Conservation (phyloP, 352 stramenopile species). For the Globisporangium carolinianum region DNA sequence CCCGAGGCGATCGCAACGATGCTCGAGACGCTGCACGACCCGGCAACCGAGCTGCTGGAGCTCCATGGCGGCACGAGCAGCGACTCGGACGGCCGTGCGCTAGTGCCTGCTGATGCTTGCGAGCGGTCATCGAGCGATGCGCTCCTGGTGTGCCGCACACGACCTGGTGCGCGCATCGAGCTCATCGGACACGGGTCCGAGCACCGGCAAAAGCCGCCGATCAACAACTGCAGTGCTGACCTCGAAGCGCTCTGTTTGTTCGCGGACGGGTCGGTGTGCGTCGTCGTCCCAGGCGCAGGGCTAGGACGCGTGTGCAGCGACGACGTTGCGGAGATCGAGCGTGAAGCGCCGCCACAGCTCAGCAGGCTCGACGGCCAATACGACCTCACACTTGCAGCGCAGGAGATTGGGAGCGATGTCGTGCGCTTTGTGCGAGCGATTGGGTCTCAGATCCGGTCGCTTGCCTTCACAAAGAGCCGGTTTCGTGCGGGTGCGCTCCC, state of each 20-base stretch:
- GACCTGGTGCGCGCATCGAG: background rate
- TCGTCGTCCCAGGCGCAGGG: conserved; percentile 1
- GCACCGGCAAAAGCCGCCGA: no score
- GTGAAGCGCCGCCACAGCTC: background rate
- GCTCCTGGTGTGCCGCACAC: background rate
- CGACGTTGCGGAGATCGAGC: background rate
- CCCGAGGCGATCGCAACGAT: background rate
- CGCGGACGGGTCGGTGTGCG: background rate
- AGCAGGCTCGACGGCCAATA: background rate
- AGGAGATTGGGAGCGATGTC: background rate
- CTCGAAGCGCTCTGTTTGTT: background rate
- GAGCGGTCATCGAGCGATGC: background rate
- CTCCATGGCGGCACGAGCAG: background rate
- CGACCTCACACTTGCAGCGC: conserved; percentile 1
- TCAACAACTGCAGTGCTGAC: background rate
- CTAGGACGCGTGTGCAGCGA: background rate
- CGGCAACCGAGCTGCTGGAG: background rate
- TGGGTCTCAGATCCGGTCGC: background rate
- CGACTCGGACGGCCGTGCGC: background rate
- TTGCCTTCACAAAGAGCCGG: conserved; percentile 1
- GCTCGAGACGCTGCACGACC: background rate
- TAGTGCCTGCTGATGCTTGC: no score
- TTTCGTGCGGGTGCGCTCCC: background rate
- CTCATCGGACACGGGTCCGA: background rate
- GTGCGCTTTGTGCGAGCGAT: background rate